Conservation (phyloP, 2,329 filamentous ascomycete genomes). For the Penicillium crustosum region DNA sequence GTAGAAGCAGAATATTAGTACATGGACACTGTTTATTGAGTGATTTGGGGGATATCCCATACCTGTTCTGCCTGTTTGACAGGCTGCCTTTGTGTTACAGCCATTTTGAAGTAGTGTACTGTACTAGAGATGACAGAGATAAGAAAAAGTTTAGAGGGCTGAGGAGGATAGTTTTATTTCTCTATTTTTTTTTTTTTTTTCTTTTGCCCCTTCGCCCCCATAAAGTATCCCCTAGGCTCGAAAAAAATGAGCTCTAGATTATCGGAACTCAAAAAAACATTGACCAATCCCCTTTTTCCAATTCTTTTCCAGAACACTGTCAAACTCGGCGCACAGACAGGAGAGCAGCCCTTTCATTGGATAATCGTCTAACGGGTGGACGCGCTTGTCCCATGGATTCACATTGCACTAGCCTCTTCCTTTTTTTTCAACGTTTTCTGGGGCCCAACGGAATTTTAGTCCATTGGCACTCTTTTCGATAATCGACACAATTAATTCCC, state of each 20-base stretch:
- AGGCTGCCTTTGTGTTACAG: conserved; percentile 4
- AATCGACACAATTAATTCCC: no score
- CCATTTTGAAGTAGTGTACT: conserved; percentile 2
- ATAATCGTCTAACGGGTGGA: not conserved
- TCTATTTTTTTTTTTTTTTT: not conserved
- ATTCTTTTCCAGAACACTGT: conserved; percentile 13
- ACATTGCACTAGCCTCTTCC: conserved; percentile 3
- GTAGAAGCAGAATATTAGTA: not conserved
- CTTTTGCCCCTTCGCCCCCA: conserved; percentile 5
- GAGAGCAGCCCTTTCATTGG: not conserved
- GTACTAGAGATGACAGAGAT: not conserved
- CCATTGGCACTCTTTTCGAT: not conserved
- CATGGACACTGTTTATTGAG: not conserved
- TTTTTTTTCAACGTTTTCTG: conserved; percentile 8
- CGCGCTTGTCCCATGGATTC: conserved; percentile 7
- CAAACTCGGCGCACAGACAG: conserved; percentile 5
- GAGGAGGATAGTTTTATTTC: conserved; percentile 1
- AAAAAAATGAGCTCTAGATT: conserved; percentile 9
- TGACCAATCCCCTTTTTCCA: conserved; percentile 4
- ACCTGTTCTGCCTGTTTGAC: conserved; percentile 8
- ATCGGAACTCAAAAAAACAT: not conserved
- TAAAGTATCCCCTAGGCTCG: conserved; percentile 1
- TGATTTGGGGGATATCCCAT: not conserved
- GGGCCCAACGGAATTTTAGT: conserved; percentile 3
- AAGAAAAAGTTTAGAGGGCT: not conserved